A percentile compares a stretch with the other conserved stretches of the same genome.
These are phyloP conservation scores for Laguncularia racemosa DNA, from an alignment of 345 rosid genomes.

Conservation along the genomic window DNA sequence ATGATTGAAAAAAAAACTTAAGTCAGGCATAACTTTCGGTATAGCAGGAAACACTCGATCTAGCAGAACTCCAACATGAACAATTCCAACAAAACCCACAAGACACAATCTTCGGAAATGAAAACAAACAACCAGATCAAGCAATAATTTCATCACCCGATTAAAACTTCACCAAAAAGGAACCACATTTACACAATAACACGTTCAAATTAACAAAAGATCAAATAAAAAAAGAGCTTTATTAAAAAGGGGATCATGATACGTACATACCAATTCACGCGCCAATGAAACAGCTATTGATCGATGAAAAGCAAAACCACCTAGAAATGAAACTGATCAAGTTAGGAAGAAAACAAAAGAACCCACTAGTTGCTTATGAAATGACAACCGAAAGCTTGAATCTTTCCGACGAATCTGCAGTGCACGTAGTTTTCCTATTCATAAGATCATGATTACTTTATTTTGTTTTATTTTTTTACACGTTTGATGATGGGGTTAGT, in stretches of 20 bases:
- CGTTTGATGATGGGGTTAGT: background rate
- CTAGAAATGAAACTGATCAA: slow-evolving; percentile 5
- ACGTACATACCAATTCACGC: too few relatives aligned
- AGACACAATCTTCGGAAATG: too few relatives aligned
- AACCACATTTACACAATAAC: background rate
- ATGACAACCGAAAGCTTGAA: slow-evolving; percentile 12
- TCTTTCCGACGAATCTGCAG: slow-evolving; percentile 14
- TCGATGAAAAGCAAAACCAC: too few relatives aligned
- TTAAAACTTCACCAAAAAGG: background rate
- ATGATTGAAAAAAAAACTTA: too few relatives aligned
- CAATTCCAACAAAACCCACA: too few relatives aligned
- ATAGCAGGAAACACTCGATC: too few relatives aligned
- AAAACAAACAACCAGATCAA: slow-evolving; percentile 1
- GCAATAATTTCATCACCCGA: background rate
- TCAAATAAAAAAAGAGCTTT: slow-evolving; percentile 3
- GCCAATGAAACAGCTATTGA: too few relatives aligned
- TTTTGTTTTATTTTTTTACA: background rate
- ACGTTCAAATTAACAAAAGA: slow-evolving; percentile 11
- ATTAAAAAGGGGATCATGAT: background rate
- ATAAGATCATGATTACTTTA: background rate
- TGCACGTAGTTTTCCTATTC: slow-evolving; percentile 34
- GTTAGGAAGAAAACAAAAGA: slow-evolving; percentile 7
- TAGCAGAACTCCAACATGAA: too few relatives aligned
- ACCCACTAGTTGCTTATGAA: slow-evolving; percentile 4
- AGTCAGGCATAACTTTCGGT: too few relatives aligned